phyloP scores from a whole-genome alignment of 345 rosid species.

The Acer campestre region DNA sequence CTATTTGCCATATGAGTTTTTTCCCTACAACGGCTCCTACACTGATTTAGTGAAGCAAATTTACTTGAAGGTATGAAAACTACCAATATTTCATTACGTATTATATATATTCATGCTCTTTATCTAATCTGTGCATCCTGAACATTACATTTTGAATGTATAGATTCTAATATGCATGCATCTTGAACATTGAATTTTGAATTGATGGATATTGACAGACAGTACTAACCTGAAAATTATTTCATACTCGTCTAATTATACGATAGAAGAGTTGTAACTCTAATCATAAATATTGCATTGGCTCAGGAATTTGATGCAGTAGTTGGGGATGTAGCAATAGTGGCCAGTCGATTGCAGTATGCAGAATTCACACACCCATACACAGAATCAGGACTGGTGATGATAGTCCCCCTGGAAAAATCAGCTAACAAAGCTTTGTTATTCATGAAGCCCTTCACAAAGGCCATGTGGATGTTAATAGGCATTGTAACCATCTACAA shows the following conservation, averaged over 20 bases:
- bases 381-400: constrained; percentile 29
- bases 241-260: no score
- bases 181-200: background rate
- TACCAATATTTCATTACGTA: background rate
- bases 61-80: constrained; percentile 13
- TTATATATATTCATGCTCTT: background rate
- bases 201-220: background rate
- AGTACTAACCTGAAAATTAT: no score
- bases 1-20: constrained; percentile 11
- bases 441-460: constrained; percentile 28
- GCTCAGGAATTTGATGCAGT: constrained; percentile 26
- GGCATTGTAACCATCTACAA: constrained; percentile 19
- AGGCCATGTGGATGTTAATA: constrained; percentile 24
- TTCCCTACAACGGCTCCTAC: constrained; percentile 22
- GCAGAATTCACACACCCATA: constrained; percentile 35
- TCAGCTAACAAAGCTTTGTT: constrained; percentile 19
- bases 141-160: background rate
- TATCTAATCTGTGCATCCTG: no score
- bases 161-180: no score
- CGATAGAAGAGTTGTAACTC: no score
- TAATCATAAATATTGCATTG: background rate
- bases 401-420: constrained; percentile 20
- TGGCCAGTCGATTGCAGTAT: constrained; percentile 1
- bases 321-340: constrained; percentile 21
- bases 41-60: constrained; percentile 17